Evolutionary conservation across 164 flowering plant genomes (phyloP), one percentile per base, ranked within the genome.

Genomic region (Nymphaea colorata): DNA sequence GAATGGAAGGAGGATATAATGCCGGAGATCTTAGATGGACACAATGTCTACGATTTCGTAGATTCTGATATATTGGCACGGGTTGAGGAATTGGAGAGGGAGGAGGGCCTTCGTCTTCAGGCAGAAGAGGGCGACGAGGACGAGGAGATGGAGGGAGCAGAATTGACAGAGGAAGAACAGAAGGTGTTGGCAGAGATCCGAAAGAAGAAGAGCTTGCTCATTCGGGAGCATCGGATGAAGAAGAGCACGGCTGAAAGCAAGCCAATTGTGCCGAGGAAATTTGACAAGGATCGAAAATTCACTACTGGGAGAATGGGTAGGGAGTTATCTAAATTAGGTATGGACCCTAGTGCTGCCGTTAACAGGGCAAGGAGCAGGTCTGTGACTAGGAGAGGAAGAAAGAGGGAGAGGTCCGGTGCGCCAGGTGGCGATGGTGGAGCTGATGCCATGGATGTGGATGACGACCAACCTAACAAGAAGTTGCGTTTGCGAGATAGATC

Each of bases 11-110:
- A 88, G 44, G 93, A 90, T 78, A 68, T 83, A 7, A 80, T 88
- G 80, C 90, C 98, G 8, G 98, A 92, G 76, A 87, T 92, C 78
- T 78, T 90, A n/a, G 91, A 92, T 73, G 96, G 98, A 18, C 96
- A 90, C 76, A 92, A 88, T 68, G 90, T 92, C 3, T 80, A 72
- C 71, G 98, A 92, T 75, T 92, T 88, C 59, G 69, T 87, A 62
- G 95, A 88, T 71, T 82, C 90, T 53, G 98, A 90, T 79, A 86
- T 87, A 68, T 60, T 86, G 64, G 75, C 69, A 55, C 82, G 93
- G 77, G 83, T 87, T 73, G 93, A 92, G 66, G 98, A 87, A 75
- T 73, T 92, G 82, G 96, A 90, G 79, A 65, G 74, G 44, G 93
- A 90, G 70, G 91, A 88, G 72, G 89, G 88, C 51, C 65, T 81